Conservation (phyloP, 805 yeast species). For the Candida ovalis region DNA sequence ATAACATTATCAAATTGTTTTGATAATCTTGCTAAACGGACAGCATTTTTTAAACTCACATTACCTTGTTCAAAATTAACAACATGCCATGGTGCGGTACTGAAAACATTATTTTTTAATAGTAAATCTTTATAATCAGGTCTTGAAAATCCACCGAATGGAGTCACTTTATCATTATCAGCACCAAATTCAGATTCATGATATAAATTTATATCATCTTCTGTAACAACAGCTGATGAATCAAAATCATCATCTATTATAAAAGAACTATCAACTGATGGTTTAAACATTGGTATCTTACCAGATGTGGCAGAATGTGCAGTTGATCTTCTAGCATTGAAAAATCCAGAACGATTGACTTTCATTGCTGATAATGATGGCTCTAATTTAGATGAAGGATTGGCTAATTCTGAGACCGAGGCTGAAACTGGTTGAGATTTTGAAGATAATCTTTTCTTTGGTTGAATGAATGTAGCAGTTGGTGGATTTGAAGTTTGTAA, state of each 20-base stretch:
- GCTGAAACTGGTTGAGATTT: slow-evolving; percentile 2
- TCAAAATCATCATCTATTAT: neutral
- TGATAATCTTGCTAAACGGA: slow-evolving; percentile 52
- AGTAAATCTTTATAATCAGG: slow-evolving; percentile 51
- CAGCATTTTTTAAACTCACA: slow-evolving; percentile 84
- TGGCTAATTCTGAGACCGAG: slow-evolving; percentile 19
- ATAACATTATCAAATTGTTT: slow-evolving; percentile 36
- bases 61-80: slow-evolving; percentile 73
- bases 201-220: slow-evolving; percentile 6
- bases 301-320: neutral
- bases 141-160: slow-evolving; percentile 73
- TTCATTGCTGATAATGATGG: slow-evolving; percentile 18
- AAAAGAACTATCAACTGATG: neutral
- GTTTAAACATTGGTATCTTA: slow-evolving; percentile 1
- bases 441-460: slow-evolving; percentile 14
- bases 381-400: slow-evolving; percentile 7
- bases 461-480: slow-evolving; percentile 24
- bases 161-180: slow-evolving; percentile 39
- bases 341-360: slow-evolving; percentile 14
- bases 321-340: slow-evolving; percentile 9
- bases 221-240: neutral
- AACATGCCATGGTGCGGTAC: slow-evolving; percentile 68
- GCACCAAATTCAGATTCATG: neutral
- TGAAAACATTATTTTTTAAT: slow-evolving; percentile 43
- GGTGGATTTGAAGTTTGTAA: slow-evolving; percentile 9